Conservation (phyloP, 352 stramenopile species). For the Thraustochytrium sp. region DNA sequence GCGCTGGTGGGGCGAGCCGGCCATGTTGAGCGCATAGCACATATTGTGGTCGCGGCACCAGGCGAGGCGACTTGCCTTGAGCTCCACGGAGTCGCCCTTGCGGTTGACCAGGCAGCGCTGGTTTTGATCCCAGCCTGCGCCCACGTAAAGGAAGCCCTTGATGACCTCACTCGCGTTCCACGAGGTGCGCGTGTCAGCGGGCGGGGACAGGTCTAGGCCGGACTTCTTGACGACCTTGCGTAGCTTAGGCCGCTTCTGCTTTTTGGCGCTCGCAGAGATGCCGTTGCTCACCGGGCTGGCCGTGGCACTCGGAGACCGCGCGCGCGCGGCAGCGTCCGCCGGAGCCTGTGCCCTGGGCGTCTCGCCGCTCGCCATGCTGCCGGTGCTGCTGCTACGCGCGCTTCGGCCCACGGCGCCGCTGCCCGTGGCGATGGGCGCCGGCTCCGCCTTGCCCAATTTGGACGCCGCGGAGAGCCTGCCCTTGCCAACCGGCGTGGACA, state of each 20-base stretch:
- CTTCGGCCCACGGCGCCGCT: too few relatives aligned
- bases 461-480: neutral
- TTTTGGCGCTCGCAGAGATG: neutral
- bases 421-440: too few relatives aligned
- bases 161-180: slow-evolving; percentile 42
- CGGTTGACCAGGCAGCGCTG: slow-evolving; percentile 37
- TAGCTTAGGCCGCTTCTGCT: slow-evolving; percentile 38
- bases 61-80: neutral
- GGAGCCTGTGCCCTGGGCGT: too few relatives aligned
- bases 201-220: neutral
- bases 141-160: slow-evolving; percentile 43
- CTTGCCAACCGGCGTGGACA: neutral
- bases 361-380: too few relatives aligned
- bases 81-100: neutral
- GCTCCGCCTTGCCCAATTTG: neutral
- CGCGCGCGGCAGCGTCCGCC: too few relatives aligned
- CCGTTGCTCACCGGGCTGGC: neutral
- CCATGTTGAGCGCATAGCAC: slow-evolving; percentile 44
- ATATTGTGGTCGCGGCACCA: slow-evolving; percentile 27
- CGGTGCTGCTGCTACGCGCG: too few relatives aligned
- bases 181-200: neutral
- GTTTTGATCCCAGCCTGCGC: slow-evolving; percentile 40
- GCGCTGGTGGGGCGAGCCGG: neutral
- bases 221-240: neutral
- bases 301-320: neutral